Evolutionary conservation across 441 rosid genomes (phyloP).

Genomic region (Euphorbia neoarborescens): DNA sequence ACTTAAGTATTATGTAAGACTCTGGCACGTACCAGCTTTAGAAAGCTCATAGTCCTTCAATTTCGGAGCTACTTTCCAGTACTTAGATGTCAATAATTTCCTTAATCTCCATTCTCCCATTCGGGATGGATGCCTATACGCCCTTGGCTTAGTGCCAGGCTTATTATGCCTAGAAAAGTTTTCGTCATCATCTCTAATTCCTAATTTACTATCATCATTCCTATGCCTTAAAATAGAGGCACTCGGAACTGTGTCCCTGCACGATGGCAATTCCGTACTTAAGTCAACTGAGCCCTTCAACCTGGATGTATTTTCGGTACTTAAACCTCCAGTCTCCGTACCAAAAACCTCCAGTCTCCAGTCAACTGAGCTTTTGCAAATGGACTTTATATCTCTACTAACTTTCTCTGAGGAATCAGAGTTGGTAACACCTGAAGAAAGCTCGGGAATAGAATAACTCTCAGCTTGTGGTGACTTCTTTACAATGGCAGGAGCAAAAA

Average conservation of each 20-base stretch:
- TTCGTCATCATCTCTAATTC: conserved; percentile 48
- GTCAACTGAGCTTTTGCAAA: conserved; percentile 28
- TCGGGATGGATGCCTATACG: conserved; percentile 29
- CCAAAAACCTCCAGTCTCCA: conserved; percentile 29
- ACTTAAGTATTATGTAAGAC: conserved; percentile 1
- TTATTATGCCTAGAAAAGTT: conserved; percentile 24
- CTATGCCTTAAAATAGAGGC: conserved; percentile 49
- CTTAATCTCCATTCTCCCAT: conserved; percentile 32
- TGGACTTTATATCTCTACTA: conserved; percentile 31
- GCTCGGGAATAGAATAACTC: conserved; percentile 40
- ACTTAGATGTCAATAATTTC: conserved; percentile 30
- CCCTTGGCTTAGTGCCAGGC: conserved; percentile 25
- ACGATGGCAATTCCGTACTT: conserved; percentile 25
- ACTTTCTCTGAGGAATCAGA: conserved; percentile 31
- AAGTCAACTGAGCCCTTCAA: conserved; percentile 39
- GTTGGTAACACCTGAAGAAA: conserved; percentile 28
- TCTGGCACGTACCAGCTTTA: conserved; percentile 26
- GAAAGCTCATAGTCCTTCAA: conserved; percentile 28
- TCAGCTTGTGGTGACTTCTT: conserved; percentile 35
- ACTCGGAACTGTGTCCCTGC: conserved; percentile 28
- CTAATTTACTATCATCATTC: conserved; percentile 48
- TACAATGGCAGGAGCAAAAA: conserved; percentile 26
- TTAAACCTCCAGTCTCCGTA: conserved; percentile 28
- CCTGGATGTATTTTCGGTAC: conserved; percentile 22
- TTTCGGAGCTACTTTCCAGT: conserved; percentile 33